Evolutionary conservation across 768 basidiomycete species (phyloP).

Genomic region (Mrakia gelida): DNA sequence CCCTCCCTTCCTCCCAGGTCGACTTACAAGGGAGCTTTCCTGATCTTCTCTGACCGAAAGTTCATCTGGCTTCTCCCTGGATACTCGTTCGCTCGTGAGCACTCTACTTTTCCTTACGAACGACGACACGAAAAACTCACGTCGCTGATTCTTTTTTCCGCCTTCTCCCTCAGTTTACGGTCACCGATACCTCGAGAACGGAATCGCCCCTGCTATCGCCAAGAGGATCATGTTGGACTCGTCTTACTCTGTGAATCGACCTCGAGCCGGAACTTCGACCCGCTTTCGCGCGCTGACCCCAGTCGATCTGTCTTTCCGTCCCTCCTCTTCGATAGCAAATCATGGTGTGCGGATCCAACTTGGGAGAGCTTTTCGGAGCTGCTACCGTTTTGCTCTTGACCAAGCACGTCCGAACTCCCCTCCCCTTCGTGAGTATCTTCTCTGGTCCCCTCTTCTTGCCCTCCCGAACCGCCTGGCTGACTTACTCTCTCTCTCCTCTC

Average conservation of each 20-base stretch:
- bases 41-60: slow-evolving; percentile 29
- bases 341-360: slow-evolving; percentile 41
- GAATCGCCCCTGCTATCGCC: slow-evolving; percentile 39
- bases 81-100: slow-evolving; percentile 25
- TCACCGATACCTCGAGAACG: slow-evolving; percentile 39
- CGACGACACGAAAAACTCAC: background rate
- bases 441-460: too few relatives aligned
- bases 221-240: slow-evolving; percentile 37
- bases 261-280: too few relatives aligned
- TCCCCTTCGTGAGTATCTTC: slow-evolving; percentile 28
- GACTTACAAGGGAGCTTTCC: slow-evolving; percentile 31
- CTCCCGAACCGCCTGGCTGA: too few relatives aligned
- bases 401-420: slow-evolving; percentile 36
- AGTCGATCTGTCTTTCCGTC: too few relatives aligned
- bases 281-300: too few relatives aligned
- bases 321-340: slow-evolving; percentile 32
- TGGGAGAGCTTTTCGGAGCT: slow-evolving; percentile 40
- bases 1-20: background rate
- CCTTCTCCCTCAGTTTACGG: slow-evolving; percentile 35
- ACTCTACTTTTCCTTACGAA: background rate
- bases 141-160: background rate
- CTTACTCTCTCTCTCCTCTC: too few relatives aligned
- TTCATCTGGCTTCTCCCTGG: slow-evolving; percentile 33
- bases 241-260: slow-evolving; percentile 33
- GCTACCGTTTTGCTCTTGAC: slow-evolving; percentile 36